Conservation (phyloP, 2,329 filamentous ascomycete species). For the Rugonectria rugulosa region DNA sequence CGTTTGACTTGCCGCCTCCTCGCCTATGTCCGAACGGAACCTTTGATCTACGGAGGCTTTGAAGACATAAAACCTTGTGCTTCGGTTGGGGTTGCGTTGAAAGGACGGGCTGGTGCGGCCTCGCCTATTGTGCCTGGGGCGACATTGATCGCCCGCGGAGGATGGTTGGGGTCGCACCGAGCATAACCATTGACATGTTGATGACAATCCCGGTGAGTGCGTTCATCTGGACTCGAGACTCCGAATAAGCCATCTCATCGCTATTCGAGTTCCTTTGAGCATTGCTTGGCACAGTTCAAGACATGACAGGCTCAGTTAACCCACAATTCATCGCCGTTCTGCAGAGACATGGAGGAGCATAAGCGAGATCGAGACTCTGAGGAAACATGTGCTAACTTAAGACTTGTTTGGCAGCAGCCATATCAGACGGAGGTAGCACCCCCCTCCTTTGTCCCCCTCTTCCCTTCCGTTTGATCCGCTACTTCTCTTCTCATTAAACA, state of each 20-base stretch:
- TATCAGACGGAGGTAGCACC: too few species aligned
- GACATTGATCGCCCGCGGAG: background rate
- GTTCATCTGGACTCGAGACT: background rate
- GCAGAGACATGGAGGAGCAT: background rate
- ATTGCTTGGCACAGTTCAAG: background rate
- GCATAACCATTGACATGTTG: background rate
- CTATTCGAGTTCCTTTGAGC: background rate
- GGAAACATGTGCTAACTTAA: constrained; percentile 5
- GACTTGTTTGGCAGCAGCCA: background rate
- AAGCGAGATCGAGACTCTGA: background rate
- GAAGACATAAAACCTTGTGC: too few species aligned
- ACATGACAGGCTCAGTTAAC: background rate
- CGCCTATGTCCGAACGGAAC: constrained; percentile 1
- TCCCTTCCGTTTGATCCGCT: background rate
- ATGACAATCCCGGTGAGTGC: too few species aligned
- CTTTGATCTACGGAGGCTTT: too few species aligned
- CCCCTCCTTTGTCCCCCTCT: too few species aligned
- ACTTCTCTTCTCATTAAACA: background rate
- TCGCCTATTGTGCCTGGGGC: background rate
- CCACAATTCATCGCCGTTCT: too few species aligned
- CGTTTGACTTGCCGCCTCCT: background rate
- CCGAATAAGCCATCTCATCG: background rate
- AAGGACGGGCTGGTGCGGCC: too few species aligned
- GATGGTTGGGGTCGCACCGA: background rate
- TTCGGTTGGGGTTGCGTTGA: too few species aligned